Conservation (phyloP, 371 early-diverging fungal genomes). For the Mucor mucedo region DNA sequence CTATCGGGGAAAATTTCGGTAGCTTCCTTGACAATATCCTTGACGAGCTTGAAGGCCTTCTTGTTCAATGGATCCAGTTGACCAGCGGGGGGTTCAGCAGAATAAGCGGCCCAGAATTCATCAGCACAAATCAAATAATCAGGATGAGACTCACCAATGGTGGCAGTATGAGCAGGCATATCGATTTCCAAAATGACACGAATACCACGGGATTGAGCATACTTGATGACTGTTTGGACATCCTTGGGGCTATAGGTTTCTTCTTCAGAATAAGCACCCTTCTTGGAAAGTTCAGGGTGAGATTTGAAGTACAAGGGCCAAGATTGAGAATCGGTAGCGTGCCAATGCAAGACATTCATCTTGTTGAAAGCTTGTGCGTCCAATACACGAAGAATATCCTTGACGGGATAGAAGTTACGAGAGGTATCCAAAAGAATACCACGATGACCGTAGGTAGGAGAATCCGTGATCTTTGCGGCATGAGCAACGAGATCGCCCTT, state of each 20-base stretch:
- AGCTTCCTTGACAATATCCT: slow-evolving; percentile 68
- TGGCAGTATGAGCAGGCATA: slow-evolving; percentile 79
- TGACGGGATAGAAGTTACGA: slow-evolving; percentile 76
- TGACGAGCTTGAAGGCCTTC: slow-evolving; percentile 60
- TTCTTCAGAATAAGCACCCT: slow-evolving; percentile 68
- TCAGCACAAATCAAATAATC: slow-evolving; percentile 53
- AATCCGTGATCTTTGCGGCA: slow-evolving; percentile 71
- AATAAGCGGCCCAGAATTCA: slow-evolving; percentile 55
- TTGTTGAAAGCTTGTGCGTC: slow-evolving; percentile 83
- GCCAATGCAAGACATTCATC: slow-evolving; percentile 86
- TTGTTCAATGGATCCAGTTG: slow-evolving; percentile 72
- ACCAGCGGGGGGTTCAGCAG: slow-evolving; percentile 76
- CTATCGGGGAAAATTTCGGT: slow-evolving; percentile 67
- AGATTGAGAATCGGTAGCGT: slow-evolving; percentile 79
- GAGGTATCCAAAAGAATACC: slow-evolving; percentile 79
- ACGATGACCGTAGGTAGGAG: slow-evolving; percentile 73
- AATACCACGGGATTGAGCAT: slow-evolving; percentile 74
- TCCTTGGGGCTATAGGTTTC: slow-evolving; percentile 66
- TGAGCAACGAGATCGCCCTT: slow-evolving; percentile 41
- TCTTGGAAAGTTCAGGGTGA: slow-evolving; percentile 65
- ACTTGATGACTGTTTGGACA: slow-evolving; percentile 62
- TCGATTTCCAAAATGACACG: slow-evolving; percentile 83
- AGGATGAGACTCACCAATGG: slow-evolving; percentile 49
- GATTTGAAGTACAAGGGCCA: slow-evolving; percentile 74
- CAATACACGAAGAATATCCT: slow-evolving; percentile 64